Evolutionary conservation across 164 flowering plant genomes (phyloP).

Genomic region (Vitis cinerea): DNA sequence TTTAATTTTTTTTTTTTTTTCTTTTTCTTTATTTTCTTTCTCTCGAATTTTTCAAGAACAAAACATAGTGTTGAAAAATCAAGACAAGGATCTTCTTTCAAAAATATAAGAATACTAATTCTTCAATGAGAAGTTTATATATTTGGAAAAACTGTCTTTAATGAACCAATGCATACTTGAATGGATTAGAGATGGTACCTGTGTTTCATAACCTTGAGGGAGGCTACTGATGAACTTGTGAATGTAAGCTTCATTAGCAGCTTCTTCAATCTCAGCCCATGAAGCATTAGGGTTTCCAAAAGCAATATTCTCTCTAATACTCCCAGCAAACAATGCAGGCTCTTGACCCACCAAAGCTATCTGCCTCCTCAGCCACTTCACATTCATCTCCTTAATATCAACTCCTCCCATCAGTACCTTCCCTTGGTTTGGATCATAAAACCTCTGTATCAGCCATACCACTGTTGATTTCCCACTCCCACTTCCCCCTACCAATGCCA

Average conservation of each 20-base stretch:
- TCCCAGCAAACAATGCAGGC: conserved; percentile 73
- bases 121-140: no score
- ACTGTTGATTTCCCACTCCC: conserved; percentile 83
- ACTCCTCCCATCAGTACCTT: conserved; percentile 52
- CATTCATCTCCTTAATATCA: conserved; percentile 59
- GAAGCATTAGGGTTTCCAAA: conserved; percentile 66
- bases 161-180: no score
- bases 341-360: conserved; percentile 78
- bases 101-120: no score
- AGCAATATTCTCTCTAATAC: conserved; percentile 66
- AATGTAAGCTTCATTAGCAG: conserved; percentile 68
- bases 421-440: conserved; percentile 70
- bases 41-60: no score
- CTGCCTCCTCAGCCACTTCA: conserved; percentile 70
- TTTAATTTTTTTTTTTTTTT: no score
- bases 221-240: conserved; percentile 69
- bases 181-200: conserved; percentile 25
- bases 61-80: no score
- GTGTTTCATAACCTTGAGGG: conserved; percentile 81
- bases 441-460: conserved; percentile 67
- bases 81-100: no score
- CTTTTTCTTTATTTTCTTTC: no score
- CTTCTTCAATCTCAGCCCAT: conserved; percentile 73
- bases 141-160: no score
- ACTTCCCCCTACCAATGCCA: conserved; percentile 74